A percentile compares a stretch with the other conserved stretches of the same genome.
phyloP scores from a whole-genome alignment of 1,139 yeast species.

The Saccharomyces uvarum region DNA sequence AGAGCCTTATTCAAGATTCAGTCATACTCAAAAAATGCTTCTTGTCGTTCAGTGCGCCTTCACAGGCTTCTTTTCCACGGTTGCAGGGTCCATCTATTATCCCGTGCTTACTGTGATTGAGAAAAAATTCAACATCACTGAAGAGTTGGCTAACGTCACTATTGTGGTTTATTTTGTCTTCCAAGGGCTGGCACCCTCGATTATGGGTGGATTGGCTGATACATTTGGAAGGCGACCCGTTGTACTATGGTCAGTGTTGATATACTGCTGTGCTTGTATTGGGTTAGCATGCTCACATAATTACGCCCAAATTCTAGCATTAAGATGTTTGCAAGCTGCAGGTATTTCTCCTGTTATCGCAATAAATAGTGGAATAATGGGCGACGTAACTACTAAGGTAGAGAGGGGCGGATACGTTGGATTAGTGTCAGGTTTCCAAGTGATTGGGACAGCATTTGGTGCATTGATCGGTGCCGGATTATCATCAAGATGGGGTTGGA shows the following conservation, averaged over 20 bases:
- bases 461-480: constrained; percentile 68
- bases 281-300: constrained; percentile 46
- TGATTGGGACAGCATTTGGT: constrained; percentile 69
- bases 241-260: constrained; percentile 42
- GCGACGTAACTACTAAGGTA: constrained; percentile 56
- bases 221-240: constrained; percentile 62
- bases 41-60: constrained; percentile 38
- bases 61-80: constrained; percentile 52
- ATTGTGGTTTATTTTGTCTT: constrained; percentile 64
- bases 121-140: constrained; percentile 43
- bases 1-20: constrained; percentile 32
- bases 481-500: constrained; percentile 56
- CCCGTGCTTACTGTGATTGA: constrained; percentile 59
- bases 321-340: constrained; percentile 61
- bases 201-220: constrained; percentile 62
- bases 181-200: constrained; percentile 63
- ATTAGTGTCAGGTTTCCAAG: constrained; percentile 51
- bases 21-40: constrained; percentile 31
- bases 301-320: constrained; percentile 45
- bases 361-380: constrained; percentile 55
- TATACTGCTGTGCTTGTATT: constrained; percentile 49
- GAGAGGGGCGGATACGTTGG: constrained; percentile 65
- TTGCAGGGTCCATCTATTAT: constrained; percentile 65
- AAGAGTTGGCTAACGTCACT: constrained; percentile 53
- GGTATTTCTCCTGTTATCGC: constrained; percentile 68